Evolutionary conservation across 371 early-diverging fungal species (phyloP), one percentile per base, ranked within the genome.

Genomic region (Mucor saturninus): DNA sequence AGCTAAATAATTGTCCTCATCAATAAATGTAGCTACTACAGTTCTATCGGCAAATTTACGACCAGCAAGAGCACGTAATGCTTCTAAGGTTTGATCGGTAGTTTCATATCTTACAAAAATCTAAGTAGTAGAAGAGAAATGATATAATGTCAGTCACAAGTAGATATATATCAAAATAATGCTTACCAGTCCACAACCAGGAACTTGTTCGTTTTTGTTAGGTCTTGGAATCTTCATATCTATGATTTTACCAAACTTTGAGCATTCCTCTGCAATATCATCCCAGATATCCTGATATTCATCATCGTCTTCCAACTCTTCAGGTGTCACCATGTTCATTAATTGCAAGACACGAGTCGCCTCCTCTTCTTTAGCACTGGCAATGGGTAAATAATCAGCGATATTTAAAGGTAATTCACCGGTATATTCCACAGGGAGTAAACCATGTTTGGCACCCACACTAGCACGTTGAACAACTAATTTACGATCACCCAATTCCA

Each of bases 381-480:
- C 53, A 10, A 72, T 63, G 28, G 68, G 64, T 40, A 66, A 52
- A 46, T 49, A 68, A 31, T 74, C 71, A 38, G 65, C 56, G 6
- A 62, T 50, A 9, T 57, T 49, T 29, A 64, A 32, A 42, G 61
- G 58, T 13, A 45, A n/a, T 39, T 45, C 52, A 14, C 49, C 53
- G 46, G 57, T 56, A 48, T 62, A 58, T 31, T 67, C 67, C 26
- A 50, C 26, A 57, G 62, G 61, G 21, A 64, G 62, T 15, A 56
- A 56, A 52, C 64, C 77, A 61, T 84, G 76, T 37, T 86, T 87
- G 3, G 92, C 85, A 26, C 96, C 95, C 11, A 94, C 88, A 56
- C 91, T 92, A 9, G 98, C 98, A 26, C 96, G 84, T 77, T 97
- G 97, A 10, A 98, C 98, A 45, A 98, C 87, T n/a, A 98, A 74